Evolutionary conservation across 1,284 basidiomycete species (phyloP).

Genomic region (Xerocomus cyaneibrunnescens): DNA sequence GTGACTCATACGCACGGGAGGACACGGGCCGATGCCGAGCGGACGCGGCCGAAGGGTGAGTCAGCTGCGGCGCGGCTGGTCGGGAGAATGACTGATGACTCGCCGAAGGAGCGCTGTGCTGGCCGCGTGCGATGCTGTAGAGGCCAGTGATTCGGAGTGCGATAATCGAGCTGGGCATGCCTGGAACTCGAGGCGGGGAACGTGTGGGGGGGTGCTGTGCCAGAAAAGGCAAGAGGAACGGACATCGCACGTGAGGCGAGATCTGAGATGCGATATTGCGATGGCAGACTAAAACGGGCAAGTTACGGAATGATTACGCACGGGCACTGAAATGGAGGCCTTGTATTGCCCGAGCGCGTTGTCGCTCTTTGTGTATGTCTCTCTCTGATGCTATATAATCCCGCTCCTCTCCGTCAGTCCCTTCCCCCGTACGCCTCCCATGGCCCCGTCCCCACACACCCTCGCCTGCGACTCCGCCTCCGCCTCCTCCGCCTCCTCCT

Average conservation of each 20-base stretch:
- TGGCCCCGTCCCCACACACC: constrained; percentile 4
- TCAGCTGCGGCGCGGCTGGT: constrained; percentile 15
- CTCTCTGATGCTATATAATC: constrained; percentile 33
- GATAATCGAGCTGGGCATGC: constrained; percentile 35
- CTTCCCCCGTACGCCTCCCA: neutral
- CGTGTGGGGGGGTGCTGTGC: constrained; percentile 23
- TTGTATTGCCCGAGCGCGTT: constrained; percentile 25
- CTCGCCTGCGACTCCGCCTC: constrained; percentile 21
- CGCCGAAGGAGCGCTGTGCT: constrained; percentile 1
- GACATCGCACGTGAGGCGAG: constrained; percentile 26
- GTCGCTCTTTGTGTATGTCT: constrained; percentile 26
- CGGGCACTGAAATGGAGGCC: constrained; percentile 27
- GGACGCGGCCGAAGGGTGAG: constrained; percentile 5
- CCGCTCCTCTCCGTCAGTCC: constrained; percentile 24
- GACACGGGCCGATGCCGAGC: constrained; percentile 6
- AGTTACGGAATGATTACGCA: constrained; percentile 35
- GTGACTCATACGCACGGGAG: neutral
- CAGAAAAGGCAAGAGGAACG: constrained; percentile 19
- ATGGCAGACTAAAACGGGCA: constrained; percentile 12
- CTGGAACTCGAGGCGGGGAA: constrained; percentile 32
- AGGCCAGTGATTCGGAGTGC: constrained; percentile 22
- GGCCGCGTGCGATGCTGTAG: constrained; percentile 3
- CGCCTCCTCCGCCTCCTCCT: constrained; percentile 19
- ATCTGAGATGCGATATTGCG: constrained; percentile 31
- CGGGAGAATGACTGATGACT: neutral